Evolutionary conservation across 495 filamentous ascomycete genomes (phyloP).

Genomic region (Lasiosphaeriaceae sp.): DNA sequence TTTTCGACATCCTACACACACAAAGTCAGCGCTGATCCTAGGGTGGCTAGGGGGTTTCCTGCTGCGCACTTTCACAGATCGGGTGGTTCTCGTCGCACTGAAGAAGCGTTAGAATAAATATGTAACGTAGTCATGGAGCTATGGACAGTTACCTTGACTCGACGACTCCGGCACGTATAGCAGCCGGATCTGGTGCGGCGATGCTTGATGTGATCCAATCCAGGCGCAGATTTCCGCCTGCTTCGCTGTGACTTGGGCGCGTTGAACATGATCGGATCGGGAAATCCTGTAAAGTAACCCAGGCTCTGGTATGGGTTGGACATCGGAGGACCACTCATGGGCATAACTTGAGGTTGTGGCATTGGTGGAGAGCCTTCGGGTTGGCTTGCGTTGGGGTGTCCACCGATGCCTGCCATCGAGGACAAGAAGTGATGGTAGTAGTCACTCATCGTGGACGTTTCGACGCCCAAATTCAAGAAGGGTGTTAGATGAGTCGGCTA

Average conservation of each 20-base stretch:
- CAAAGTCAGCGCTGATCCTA: constrained; percentile 18
- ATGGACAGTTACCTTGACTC: constrained; percentile 71
- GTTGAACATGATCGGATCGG: constrained; percentile 46
- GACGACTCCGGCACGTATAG: constrained; percentile 83
- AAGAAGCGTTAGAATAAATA: constrained; percentile 11
- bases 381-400: constrained; percentile 29
- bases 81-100: constrained; percentile 86
- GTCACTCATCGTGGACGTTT: constrained; percentile 40
- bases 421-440: constrained; percentile 46
- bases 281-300: constrained; percentile 43
- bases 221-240: constrained; percentile 54
- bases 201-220: constrained; percentile 82
- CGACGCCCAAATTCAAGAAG: neutral
- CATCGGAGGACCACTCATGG: constrained; percentile 29
- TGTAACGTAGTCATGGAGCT: neutral
- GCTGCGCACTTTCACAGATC: constrained; percentile 63
- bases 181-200: constrained; percentile 91
- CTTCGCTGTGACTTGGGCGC: constrained; percentile 51
- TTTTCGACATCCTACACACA: constrained; percentile 71
- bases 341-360: constrained; percentile 28
- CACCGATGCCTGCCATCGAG: constrained; percentile 42
- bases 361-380: constrained; percentile 34
- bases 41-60: constrained; percentile 18
- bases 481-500: neutral
- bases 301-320: constrained; percentile 39